Base-by-base conservation (phyloP, 805 yeast species). In the Metschnikowia chrysomelidarum region DNA sequence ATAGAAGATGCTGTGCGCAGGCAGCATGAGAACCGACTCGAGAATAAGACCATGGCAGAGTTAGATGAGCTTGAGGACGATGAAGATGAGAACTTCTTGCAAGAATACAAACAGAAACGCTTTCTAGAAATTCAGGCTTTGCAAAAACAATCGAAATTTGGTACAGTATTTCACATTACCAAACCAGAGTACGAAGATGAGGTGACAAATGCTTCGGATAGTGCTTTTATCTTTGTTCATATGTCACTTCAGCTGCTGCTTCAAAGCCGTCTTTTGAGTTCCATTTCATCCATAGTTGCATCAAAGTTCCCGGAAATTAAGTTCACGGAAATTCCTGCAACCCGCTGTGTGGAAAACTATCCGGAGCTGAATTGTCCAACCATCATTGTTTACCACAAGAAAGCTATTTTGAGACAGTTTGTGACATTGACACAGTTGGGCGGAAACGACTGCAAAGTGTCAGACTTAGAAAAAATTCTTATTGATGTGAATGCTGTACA, bases 341-440 rank as follows among this genome's bases (percentile, higher is more conserved):
- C 77, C 40, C 78, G 96, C 59, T 95, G 97, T 34, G 83, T 89
- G 46, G 98, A 91, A 53, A 80, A 82, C 54, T 93, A 89, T 58
- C 97, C 98, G 2, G 91, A 86, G 17, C 57, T 73, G 20, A 89
- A 87, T 65, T 84, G 95, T 50, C 99, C 99, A 2, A 93, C 98
- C 0, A 64, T 93, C 6, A 70, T 93, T 32, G 75, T 93, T 1
- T 93, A 93, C 59, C 75, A 76, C 52, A 76, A 87, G 36, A 82
- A 82, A 19, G 79, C 86, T 44, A 89, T 94, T 7, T 64, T 81
- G 16, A 83, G 81, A 56, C 97, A 93, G 56, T 76, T 68, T 50
- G 76, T 93, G 8, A 91, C 98, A 0, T 67, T 91, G 52, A 73
- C 83, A 4, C 78, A 82, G 49, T 56, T 93, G 29, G 96, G 95